Conservation (phyloP, 176 grass and related monocot genomes). For the Neostapfia colusana region DNA sequence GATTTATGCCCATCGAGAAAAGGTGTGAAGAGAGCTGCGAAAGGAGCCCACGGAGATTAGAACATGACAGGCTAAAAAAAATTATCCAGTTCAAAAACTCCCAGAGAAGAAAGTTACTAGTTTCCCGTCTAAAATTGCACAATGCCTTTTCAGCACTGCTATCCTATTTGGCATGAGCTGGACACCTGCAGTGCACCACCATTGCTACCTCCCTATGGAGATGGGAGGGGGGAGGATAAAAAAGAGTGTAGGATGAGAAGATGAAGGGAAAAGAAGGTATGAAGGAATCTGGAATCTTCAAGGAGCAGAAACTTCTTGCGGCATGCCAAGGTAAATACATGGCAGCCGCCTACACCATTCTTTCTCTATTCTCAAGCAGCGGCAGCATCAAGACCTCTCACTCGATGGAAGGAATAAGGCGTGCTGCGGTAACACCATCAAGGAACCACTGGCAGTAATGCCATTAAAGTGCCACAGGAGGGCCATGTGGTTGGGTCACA, state of each 20-base stretch:
- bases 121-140: neutral
- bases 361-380: neutral
- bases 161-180: slow-evolving; percentile 4
- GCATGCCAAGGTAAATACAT: neutral
- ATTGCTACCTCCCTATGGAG: neutral
- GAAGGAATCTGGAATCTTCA: neutral
- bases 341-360: neutral
- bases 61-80: neutral
- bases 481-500: neutral
- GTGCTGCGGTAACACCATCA: neutral
- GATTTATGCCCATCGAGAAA: neutral
- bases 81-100: neutral
- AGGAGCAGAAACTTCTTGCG: neutral
- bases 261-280: neutral
- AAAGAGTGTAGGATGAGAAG: neutral
- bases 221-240: neutral
- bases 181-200: neutral
- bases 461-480: neutral
- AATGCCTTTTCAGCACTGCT: slow-evolving; percentile 1
- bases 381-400: neutral
- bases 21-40: neutral
- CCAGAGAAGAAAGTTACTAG: neutral
- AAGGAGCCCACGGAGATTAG: neutral
- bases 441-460: neutral
- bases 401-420: neutral